Base-by-base conservation (phyloP, 805 yeast genomes). In the Metschnikowia peoriensis region DNA sequence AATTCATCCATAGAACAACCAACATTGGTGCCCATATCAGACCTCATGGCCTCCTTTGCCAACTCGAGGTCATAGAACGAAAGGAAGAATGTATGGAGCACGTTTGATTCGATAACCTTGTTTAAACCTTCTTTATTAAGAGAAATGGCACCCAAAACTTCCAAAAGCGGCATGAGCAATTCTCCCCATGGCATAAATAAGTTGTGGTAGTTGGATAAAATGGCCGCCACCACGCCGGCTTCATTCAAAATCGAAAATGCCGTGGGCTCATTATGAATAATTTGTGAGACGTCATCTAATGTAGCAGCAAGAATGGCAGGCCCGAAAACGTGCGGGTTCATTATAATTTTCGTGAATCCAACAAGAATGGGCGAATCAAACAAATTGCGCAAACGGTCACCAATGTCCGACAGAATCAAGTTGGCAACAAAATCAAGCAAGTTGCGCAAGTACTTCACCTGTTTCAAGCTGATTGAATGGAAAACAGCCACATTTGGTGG, bases 201-300 rank as follows among this genome's bases (percentile, higher is more conserved):
- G 0, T 65, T 62, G 12, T 76, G 77, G 62, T 86, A 85, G 45
- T 84, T 77, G 10, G 78, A 77, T 46, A 91, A 66, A 38, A 91
- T 76, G 2, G 81, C 72, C 44, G 86, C 86, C 38, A 92, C 82
- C 1, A 88, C 82, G 0, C 82, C 81, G 0, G 96, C 86, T 65
- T 92, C 98, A 40, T 82, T 84, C 58, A 92, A 75, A 41, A 92
- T 84, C 2, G 87, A 78, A 62, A 79, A 92, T 4, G 96, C 89
- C 0, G 97, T 90, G 8, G 97, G 97, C 61, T 93, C 97, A 58
- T 86, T 88, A 64, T 92, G 93, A 29, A 92, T 83, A 53, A 90
- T 88, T 11, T 79, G 79, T 40, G 86, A 79, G 17, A 90, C 77
- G 11, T 85, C 79, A 54, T 83, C 85, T 38, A 92, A 66, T 0